Evolutionary conservation across 148 eudicot species (phyloP), one percentile per base, ranked within the genome.

Genomic region (Vaccinium myrtillus): DNA sequence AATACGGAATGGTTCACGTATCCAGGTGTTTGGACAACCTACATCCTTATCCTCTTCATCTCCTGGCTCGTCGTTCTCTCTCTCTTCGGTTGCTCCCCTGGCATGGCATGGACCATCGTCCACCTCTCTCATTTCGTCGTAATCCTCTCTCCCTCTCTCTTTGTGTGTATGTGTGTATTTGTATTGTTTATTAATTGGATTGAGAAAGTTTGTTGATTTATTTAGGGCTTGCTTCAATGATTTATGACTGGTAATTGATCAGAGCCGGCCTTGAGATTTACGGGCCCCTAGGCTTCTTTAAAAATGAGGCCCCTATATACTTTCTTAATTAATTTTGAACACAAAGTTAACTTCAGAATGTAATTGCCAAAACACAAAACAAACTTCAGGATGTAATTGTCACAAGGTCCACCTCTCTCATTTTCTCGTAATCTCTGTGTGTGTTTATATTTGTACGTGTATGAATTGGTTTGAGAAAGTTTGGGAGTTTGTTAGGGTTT

Each of bases 1-100:
- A 94, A 93, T 77, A 94, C 98, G 39, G 98, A 93, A 74, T 94
- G 96, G 96, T 90, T 94, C 74, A 90, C 93, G 13, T 94, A 93
- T 56, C 98, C 98, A 0, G 98, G 96, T 1, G 98, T 93, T 1
- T 94, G 98, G 98, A 92, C 91, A 0, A 92, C 85, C 27, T 94
- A 94, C 86, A 93, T 94, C 27, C 83, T 94, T 32, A 93, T 94
- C 79, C 63, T 93, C 12, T 93, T 94, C 89, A 92, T 94, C 87
- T 71, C 94, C 0, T 94, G 98, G 98, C 88, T 94, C 23, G 85
- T 91, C 23, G 90, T 92, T 54, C 96, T 93, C 80, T 93, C 95
- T 50, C 59, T 94, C 76, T 88, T 91, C 54, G 90, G 89, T 18
- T 94, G 96, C 78, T 88, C 94, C 46, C 87, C 98, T 82, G 98